These are phyloP conservation scores for Corniculantispora saksenae DNA, from an alignment of 2,329 filamentous ascomycete species.

Conservation along the genomic window DNA sequence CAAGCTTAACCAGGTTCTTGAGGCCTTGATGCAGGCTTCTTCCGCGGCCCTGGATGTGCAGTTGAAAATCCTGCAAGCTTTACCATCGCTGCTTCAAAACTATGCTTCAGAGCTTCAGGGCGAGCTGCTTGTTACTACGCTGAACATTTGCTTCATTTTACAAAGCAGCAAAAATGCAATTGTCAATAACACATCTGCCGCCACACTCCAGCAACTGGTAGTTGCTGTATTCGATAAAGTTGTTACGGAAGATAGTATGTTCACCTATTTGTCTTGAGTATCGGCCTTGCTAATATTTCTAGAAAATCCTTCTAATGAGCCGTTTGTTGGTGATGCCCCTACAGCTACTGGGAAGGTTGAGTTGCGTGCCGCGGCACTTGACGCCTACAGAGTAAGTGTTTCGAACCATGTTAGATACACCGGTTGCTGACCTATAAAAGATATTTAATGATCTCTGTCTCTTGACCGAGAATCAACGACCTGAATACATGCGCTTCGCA, in stretches of 20 bases:
- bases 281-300: constrained; percentile 22
- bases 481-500: constrained; percentile 79
- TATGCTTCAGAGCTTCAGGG: constrained; percentile 81
- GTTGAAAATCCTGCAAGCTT: constrained; percentile 89
- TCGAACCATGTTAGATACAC: not conserved
- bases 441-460: constrained; percentile 90
- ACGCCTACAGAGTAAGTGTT: constrained; percentile 70
- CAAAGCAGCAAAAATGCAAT: constrained; percentile 91
- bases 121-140: constrained; percentile 74
- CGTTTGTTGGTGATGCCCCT: constrained; percentile 66
- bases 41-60: constrained; percentile 84
- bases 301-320: constrained; percentile 52
- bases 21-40: constrained; percentile 83
- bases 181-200: constrained; percentile 92
- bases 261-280: not conserved
- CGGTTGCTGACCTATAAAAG: constrained; percentile 37
- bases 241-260: constrained; percentile 73
- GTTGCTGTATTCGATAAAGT: constrained; percentile 94
- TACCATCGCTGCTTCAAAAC: constrained; percentile 87
- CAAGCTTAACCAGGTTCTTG: constrained; percentile 81
- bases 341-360: constrained; percentile 64
- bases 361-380: constrained; percentile 75
- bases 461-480: constrained; percentile 79
- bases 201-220: constrained; percentile 92
- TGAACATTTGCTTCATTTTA: constrained; percentile 89